Percentiles rank a stretch among this genome's conserved stretches.
phyloP scores from a whole-genome alignment of 2,329 filamentous ascomycete genomes.

The Xylariales sp. region DNA sequence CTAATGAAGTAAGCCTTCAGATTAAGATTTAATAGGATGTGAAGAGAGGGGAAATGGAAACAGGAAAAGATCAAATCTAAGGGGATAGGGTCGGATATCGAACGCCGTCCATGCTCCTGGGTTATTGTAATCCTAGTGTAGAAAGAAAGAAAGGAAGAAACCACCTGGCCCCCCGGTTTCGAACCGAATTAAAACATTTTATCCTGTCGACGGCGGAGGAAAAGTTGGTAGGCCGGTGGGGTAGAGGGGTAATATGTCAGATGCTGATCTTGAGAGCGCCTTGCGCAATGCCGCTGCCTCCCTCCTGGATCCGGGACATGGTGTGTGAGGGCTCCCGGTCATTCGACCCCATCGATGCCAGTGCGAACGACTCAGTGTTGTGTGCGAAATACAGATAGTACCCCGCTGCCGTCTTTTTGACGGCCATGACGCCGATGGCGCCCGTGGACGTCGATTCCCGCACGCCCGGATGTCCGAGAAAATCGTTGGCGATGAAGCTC shows the following conservation, averaged over 20 bases:
- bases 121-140: background rate
- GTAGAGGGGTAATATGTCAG: slow-evolving; percentile 27
- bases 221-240: background rate
- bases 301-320: slow-evolving; percentile 80
- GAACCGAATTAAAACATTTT: too few species aligned
- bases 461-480: slow-evolving; percentile 92
- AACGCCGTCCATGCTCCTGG: background rate
- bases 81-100: background rate
- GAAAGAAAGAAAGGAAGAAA: slow-evolving; percentile 1
- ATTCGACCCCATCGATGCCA: slow-evolving; percentile 87
- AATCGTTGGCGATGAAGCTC: slow-evolving; percentile 86
- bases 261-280: slow-evolving; percentile 63
- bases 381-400: slow-evolving; percentile 93
- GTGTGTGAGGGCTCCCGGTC: slow-evolving; percentile 81
- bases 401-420: slow-evolving; percentile 83
- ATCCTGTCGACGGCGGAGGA: too few species aligned
- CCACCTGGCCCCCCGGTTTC: background rate
- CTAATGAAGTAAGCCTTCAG: background rate
- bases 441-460: slow-evolving; percentile 81
- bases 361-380: slow-evolving; percentile 89
- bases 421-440: slow-evolving; percentile 88
- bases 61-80: too few species aligned
- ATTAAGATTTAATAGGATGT: background rate
- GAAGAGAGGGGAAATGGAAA: background rate
- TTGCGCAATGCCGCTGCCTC: slow-evolving; percentile 62